Evolutionary conservation across 257 asterid species (phyloP).

Genomic region (Osmanthus fragrans): DNA sequence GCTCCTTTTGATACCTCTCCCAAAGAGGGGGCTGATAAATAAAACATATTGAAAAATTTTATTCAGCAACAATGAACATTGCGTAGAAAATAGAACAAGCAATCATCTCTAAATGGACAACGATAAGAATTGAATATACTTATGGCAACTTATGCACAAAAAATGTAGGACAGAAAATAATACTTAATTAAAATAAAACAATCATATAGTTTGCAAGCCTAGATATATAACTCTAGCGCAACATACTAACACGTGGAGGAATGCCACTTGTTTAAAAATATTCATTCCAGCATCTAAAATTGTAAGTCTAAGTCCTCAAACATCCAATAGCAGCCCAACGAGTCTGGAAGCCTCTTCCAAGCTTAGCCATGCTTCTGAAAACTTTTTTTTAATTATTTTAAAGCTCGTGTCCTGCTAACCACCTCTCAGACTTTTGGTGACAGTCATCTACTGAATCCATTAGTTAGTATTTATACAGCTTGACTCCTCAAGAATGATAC

Average conservation of each 20-base stretch:
- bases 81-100: slow-evolving; percentile 1
- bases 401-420: neutral
- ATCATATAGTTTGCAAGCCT: neutral
- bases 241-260: neutral
- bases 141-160: neutral
- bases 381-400: neutral
- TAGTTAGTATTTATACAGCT: neutral
- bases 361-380: neutral
- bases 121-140: neutral
- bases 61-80: slow-evolving; percentile 10
- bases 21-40: slow-evolving; percentile 85
- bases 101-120: slow-evolving; percentile 1
- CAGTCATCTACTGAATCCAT: neutral
- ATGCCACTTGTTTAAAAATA: neutral
- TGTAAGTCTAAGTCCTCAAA: neutral
- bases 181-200: neutral
- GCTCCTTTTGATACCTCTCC: slow-evolving; percentile 81
- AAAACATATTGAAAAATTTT: slow-evolving; percentile 15
- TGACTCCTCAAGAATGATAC: neutral
- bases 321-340: neutral
- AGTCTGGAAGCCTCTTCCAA: neutral
- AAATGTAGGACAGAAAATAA: too few species aligned
- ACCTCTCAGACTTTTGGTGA: neutral
- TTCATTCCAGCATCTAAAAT: neutral
- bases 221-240: neutral